phyloP scores from a whole-genome alignment of 768 basidiomycete species.

The Serpula lacrymans region DNA sequence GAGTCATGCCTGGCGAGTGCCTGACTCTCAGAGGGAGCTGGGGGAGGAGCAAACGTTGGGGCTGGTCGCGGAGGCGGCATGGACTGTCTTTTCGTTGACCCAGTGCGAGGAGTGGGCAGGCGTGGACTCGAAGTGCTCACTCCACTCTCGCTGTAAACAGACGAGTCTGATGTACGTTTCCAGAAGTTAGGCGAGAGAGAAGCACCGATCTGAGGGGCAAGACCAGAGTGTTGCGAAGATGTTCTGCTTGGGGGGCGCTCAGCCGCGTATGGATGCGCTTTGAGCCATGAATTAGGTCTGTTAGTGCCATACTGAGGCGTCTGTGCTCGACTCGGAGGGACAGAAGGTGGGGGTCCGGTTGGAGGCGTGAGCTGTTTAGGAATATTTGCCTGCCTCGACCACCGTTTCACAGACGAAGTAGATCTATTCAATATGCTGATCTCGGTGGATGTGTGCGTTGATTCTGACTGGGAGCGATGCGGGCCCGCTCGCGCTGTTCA shows the following conservation, averaged over 20 bases:
- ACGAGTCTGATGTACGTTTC: slow-evolving; percentile 52
- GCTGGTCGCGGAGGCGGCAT: slow-evolving; percentile 75
- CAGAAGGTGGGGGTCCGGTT: slow-evolving; percentile 53
- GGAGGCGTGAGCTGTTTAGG: slow-evolving; percentile 58
- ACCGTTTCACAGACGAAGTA: slow-evolving; percentile 36
- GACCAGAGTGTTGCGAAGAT: slow-evolving; percentile 34
- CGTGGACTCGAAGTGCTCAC: slow-evolving; percentile 42
- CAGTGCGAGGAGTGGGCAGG: slow-evolving; percentile 11
- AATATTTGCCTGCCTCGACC: slow-evolving; percentile 51
- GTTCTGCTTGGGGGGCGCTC: slow-evolving; percentile 34
- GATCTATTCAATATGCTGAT: too few relatives aligned
- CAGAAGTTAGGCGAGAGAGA: slow-evolving; percentile 48
- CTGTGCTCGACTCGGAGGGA: too few relatives aligned
- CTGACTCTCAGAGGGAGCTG: slow-evolving; percentile 46
- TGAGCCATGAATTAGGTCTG: slow-evolving; percentile 15
- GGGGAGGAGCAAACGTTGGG: slow-evolving; percentile 67
- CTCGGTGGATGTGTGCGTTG: slow-evolving; percentile 30
- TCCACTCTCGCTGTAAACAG: slow-evolving; percentile 42
- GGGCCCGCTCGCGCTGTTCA: slow-evolving; percentile 33
- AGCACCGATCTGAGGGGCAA: slow-evolving; percentile 41
- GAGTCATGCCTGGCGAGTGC: slow-evolving; percentile 4
- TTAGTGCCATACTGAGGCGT: too few relatives aligned
- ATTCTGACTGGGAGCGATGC: too few relatives aligned
- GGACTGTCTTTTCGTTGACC: slow-evolving; percentile 49
- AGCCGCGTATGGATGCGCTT: slow-evolving; percentile 28